These are phyloP conservation scores for Pascua sp. DNA, from an alignment of 1,284 basidiomycete species.

Conservation along the genomic window DNA sequence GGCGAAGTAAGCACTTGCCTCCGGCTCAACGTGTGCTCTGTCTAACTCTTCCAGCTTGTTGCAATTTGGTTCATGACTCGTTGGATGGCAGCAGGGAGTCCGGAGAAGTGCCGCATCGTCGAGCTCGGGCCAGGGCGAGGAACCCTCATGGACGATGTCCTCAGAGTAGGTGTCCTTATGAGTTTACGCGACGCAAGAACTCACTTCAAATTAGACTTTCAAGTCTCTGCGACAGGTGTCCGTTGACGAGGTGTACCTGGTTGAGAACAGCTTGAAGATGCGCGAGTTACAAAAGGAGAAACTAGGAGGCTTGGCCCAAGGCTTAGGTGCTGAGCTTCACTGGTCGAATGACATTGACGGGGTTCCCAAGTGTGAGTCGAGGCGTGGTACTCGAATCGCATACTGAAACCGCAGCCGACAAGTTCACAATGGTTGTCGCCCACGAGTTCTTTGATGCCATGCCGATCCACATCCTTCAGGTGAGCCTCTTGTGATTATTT, in stretches of 20 bases:
- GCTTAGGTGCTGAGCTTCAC: constrained; percentile 50
- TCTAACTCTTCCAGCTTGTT: constrained; percentile 60
- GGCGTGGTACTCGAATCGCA: no score
- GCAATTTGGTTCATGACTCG: constrained; percentile 81
- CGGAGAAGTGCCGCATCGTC: constrained; percentile 64
- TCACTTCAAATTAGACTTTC: constrained; percentile 31
- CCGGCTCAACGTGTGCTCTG: constrained; percentile 19
- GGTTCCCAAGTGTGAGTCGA: constrained; percentile 53
- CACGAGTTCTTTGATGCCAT: constrained; percentile 99
- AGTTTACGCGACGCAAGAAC: no score
- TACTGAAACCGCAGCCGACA: constrained; percentile 43
- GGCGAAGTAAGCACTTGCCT: constrained; percentile 67
- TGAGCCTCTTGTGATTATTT: constrained; percentile 39
- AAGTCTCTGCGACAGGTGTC: constrained; percentile 27
- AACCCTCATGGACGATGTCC: constrained; percentile 85
- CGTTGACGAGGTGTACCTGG: constrained; percentile 64
- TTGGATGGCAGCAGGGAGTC: constrained; percentile 62
- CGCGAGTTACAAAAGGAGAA: constrained; percentile 62
- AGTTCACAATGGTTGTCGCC: constrained; percentile 82
- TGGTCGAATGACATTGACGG: constrained; percentile 78
- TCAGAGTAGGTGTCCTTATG: constrained; percentile 58
- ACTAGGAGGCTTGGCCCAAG: constrained; percentile 46
- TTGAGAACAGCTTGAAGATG: constrained; percentile 74
- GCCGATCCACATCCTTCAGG: constrained; percentile 86
- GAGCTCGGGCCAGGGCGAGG: constrained; percentile 94